Evolutionary conservation across 1,284 basidiomycete species (phyloP), one percentile per base, ranked within the genome.

Genomic region (Thecaphora frezii): DNA sequence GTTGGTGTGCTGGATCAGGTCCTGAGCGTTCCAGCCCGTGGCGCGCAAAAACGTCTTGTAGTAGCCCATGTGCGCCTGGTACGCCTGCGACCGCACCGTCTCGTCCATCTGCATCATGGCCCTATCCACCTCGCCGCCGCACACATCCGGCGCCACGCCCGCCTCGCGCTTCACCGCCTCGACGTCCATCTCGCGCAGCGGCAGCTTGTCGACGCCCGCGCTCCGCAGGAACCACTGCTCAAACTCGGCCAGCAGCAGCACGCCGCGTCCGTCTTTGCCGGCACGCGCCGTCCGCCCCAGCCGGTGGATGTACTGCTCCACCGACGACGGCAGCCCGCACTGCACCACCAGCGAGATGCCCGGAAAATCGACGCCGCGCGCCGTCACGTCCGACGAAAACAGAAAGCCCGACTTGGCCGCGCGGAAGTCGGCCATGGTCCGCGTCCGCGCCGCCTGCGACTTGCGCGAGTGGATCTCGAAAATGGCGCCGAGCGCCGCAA

Each of bases 321-420:
- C 41, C 33, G 43, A 58, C 46, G 45, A 54, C 4, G 71, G 71
- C 21, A 69, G 46, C 69, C 71, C 86, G 30, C 85, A 78, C 75
- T 89, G 87, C 13, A 88, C 71, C 42, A 89, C 84, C 2, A 83
- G 79, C 0, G 85, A 85, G 21, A 80, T 74, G 22, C 62, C 61
- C 13, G 71, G 69, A 37, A 75, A 66, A 36, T 74, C 70, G 54
- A 96, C 87, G 21, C 91, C 91, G 53, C 91, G 86, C 12, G 92
- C 91, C 13, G 90, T 92, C 2, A 97, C 88, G 71, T 97, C 93
- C 0, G 90, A 92, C 1, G 88, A 89, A 67, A 97, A 83, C 56
- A 97, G 85, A 24, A 97, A 82, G 1, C 82, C 87, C 0, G 77
- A 81, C 23, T 69, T 74, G 0, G 83, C 82, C 7, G 78, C 76